Base-by-base conservation (phyloP, 306 rosid genomes). In the Fragaria ananassa region DNA sequence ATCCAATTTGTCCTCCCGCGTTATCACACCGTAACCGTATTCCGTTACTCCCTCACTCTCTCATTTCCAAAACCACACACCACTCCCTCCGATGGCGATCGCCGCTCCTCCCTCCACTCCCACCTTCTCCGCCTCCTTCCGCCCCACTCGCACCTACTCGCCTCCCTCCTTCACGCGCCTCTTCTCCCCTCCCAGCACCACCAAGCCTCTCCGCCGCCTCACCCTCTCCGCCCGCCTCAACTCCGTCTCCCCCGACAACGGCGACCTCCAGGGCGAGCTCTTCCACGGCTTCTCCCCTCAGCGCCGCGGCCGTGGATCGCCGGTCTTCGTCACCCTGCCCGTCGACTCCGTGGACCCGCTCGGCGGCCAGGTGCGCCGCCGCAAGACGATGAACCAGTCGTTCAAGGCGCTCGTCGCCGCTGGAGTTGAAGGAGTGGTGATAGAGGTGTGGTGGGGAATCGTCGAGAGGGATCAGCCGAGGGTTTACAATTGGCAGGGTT, bases 391-490 rank as follows among this genome's bases (percentile, higher is more conserved):
- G 87, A 67, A 60, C 58, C 50, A 81, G 60, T 87, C 97, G n/a
- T 79, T 91, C 10, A 78, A 81, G 78, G 89, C 97, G 13, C 87
- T 93, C 2, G 91, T 87, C 6, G 53, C 78, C 1, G 90, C 96
- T 0, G 97, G 97, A 47, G 96, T 93, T 0, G 98, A 91, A 34
- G 98, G 98, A 39, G 96, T 93, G 63, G 97, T 86, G 3, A 76
- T 93, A 42, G 98, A 93, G 86, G 88, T 91, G 31, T 91, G 97
- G 97, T 93, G 98, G 98, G 98, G 94, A 2, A 49, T 93, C 70
- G 96, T 93, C 25, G 98, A 93, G 89, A 88, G 83, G 85, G 86
- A 83, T 54, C 83, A 69, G 63, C 96, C 98, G 76, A 76, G 85
- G 89, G 78, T 74, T 76, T 93, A 89, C 74, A 82, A 88, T 76